Base-by-base conservation (phyloP, 192 early-diverging fungal genomes). In the Coemansia sp. region DNA sequence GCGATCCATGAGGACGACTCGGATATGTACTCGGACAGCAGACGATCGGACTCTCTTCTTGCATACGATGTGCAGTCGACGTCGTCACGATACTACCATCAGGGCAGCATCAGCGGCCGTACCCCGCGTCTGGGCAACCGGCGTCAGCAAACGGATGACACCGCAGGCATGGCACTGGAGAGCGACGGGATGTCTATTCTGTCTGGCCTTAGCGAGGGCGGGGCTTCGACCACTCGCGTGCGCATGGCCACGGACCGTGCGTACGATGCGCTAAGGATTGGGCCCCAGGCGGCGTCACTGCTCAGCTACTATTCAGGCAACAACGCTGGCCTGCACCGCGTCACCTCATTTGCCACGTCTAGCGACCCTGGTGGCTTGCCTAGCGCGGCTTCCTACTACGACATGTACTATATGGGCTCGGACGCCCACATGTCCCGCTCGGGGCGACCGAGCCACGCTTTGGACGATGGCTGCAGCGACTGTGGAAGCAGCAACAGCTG, bases 211-310 rank as follows among this genome's bases (percentile, higher is more conserved):
- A 79, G 76, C 54, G 76, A 79, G 10, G 76, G 70, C 30, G 76
- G 68, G 6, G 71, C 71, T 8, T 79, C 76, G 18, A 79, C 76
- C 2, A 64, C 76, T 5, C 63, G 76, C 0, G 64, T 79, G 60
- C 71, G 76, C 23, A 65, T 79, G 68, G 70, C 76, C 25, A 79
- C 76, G 0, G 71, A 73, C 28, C 60, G 62, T 21, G 76, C 76
- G 3, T 79, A 79, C 56, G 65, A 73, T 32, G 76, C 71, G 2
- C 54, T 79, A 54, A 50, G 76, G 0, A 67, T 70, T 12, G 76
- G 74, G 0, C 68, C 68, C 0, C 47, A 65, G 44, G 56, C 51
- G 4, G 66, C 69, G 23, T 71, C 62, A 18, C 22, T 64, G 23
- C 34, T 64, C 22, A 68, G 58, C 19, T 61, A 64, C 41, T 62